Base-by-base conservation (phyloP, 371 early-diverging fungal species). In the Rhizopus arrhizus region DNA sequence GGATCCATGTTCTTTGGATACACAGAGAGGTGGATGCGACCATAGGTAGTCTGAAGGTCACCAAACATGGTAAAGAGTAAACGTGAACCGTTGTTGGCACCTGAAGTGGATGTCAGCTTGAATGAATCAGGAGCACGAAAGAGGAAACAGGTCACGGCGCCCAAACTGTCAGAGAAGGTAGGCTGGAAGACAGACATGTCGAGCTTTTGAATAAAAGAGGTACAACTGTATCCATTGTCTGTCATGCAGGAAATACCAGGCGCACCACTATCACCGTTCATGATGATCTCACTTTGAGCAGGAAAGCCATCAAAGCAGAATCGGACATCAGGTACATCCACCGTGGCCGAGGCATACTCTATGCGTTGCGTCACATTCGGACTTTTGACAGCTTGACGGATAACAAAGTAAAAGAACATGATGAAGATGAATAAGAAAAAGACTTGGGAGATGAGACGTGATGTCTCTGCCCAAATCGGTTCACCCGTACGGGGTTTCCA, bases 231-330 rank as follows among this genome's bases (percentile, higher is more conserved):
- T 16, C 80, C 80, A 36, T 45, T 70, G 15, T 80, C 70, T 3
- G 80, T 80, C 45, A 66, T 64, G 42, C 80, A 80, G 11, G 62
- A 35, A 13, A 80, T 60, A 29, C 68, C 73, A 29, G 72, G 68
- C 7, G 71, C 53, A 32, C 74, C 52, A 31, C 5, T 4, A 29
- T 59, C 64, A 1, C 22, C 31, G 15, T 40, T 28, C 33, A 58
- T 22, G 10, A 29, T 22, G 28, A 33, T 42, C 11, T 51, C 28
- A 9, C 66, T 48, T 28, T 71, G 57, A 0, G 32, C 48, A 2
- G 71, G 63, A 43, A 60, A 80, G 4, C 80, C 80, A 56, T 80
- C 80, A 54, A 74, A 80, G 51, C 80, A 72, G 65, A 80, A 80
- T 31, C 80, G 70, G n/a, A 80, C 58, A 59, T 80, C 79, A 29